Conservation (phyloP, 1,284 basidiomycete genomes). For the Pseudozyma hubeiensis region DNA sequence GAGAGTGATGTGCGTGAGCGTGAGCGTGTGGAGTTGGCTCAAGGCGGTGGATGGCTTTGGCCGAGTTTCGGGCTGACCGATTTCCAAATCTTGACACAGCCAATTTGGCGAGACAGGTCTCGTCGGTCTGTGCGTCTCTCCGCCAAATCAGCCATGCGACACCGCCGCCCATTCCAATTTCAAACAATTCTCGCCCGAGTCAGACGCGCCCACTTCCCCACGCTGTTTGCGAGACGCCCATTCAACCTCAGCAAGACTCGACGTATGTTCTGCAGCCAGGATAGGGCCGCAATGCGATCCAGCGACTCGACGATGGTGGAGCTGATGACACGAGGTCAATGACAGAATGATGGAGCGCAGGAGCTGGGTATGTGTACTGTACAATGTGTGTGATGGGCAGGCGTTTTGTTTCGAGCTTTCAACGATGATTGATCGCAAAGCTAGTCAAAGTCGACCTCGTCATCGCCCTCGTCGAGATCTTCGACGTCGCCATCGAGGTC, state of each 20-base stretch:
- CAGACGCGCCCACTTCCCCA: not conserved
- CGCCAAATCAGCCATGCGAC: not conserved
- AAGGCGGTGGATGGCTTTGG: constrained; percentile 16
- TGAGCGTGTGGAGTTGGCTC: constrained; percentile 30
- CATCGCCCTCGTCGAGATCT: constrained; percentile 53
- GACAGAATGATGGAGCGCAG: no score
- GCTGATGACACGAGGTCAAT: no score
- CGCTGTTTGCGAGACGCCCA: no score
- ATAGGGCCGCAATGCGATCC: no score
- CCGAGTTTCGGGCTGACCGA: constrained; percentile 10
- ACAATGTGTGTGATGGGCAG: no score
- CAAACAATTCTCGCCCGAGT: constrained; percentile 27
- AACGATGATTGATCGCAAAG: no score
- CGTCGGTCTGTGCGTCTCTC: constrained; percentile 35
- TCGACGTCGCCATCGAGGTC: constrained; percentile 59
- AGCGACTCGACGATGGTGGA: no score
- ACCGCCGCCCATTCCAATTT: not conserved
- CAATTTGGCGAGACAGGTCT: constrained; percentile 1
- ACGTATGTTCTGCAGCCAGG: no score
- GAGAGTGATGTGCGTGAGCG: not conserved
- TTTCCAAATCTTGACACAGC: constrained; percentile 22
- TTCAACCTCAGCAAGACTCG: no score
- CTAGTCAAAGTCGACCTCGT: constrained; percentile 50
- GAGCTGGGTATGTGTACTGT: no score
- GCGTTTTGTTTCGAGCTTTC: no score